These are phyloP conservation scores for Zymoseptoria ardabiliae DNA, from an alignment of 2,329 filamentous ascomycete genomes.

Conservation along the genomic window DNA sequence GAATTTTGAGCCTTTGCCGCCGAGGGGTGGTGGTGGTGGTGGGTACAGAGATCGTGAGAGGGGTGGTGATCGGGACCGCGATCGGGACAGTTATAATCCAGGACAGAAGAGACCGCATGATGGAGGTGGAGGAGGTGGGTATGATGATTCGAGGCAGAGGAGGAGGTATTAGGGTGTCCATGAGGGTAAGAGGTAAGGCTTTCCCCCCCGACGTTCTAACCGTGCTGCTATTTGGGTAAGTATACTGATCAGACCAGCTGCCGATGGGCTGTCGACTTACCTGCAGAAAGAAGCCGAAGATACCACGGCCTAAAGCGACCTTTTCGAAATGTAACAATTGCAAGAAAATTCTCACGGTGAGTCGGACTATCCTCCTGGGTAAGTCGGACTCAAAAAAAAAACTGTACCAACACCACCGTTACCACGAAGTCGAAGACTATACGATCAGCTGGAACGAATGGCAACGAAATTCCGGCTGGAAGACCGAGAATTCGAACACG, in stretches of 20 bases:
- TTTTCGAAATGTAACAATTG: constrained; percentile 2
- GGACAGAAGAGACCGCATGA: constrained; percentile 58
- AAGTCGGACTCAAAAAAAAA: constrained; percentile 24
- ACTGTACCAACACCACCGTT: constrained; percentile 2
- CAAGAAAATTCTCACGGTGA: constrained; percentile 23
- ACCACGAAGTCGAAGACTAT: constrained; percentile 6
- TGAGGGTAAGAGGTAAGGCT: constrained; percentile 15
- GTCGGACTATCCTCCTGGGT: constrained; percentile 34
- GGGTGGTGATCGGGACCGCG: constrained; percentile 33
- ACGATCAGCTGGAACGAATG: no score
- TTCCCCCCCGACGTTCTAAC: constrained; percentile 4
- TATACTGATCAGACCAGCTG: constrained; percentile 19
- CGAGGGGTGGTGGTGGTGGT: constrained; percentile 50
- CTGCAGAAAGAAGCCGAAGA: neutral
- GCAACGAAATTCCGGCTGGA: no score
- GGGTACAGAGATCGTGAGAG: constrained; percentile 35
- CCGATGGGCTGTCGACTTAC: constrained; percentile 11
- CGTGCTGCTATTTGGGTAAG: constrained; percentile 10
- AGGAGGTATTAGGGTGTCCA: constrained; percentile 46
- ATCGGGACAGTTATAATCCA: constrained; percentile 39
- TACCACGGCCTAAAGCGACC: neutral
- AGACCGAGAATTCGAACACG: neutral
- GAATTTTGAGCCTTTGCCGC: constrained; percentile 77
- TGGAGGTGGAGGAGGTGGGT: constrained; percentile 60
- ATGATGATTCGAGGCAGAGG: constrained; percentile 65